Evolutionary conservation across 176 grass and related monocot genomes (phyloP).

Genomic region (Carex littledalei): DNA sequence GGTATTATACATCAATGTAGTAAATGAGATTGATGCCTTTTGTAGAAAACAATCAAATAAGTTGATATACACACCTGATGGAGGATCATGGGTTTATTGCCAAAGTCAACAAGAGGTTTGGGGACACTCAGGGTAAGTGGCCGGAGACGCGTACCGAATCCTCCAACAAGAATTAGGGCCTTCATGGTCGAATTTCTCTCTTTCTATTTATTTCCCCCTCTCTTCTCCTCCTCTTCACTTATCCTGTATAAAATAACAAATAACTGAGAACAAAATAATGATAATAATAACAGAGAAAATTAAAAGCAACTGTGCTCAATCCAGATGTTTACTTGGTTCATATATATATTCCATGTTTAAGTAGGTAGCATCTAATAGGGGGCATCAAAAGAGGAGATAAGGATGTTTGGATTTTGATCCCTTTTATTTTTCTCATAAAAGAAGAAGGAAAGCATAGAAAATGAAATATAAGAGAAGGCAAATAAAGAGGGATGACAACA

Average conservation of each 20-base stretch:
- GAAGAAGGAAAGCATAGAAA: neutral
- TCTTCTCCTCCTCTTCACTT: neutral
- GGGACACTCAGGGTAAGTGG: constrained; percentile 87
- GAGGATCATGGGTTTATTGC: constrained; percentile 90
- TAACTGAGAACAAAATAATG: constrained; percentile 15
- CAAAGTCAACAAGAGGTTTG: constrained; percentile 96
- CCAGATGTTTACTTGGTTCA: neutral
- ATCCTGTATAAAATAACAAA: neutral
- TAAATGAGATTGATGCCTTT: neutral
- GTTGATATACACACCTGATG: constrained; percentile 51
- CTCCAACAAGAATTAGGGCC: constrained; percentile 89
- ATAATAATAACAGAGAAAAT: neutral
- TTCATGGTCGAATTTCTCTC: constrained; percentile 45
- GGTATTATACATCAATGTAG: neutral
- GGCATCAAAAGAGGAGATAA: neutral
- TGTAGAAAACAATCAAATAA: neutral
- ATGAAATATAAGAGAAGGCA: constrained; percentile 22
- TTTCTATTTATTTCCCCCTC: neutral
- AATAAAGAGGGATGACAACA: constrained; percentile 16
- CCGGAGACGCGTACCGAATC: constrained; percentile 81
- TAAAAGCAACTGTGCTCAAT: neutral
- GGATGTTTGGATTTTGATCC: neutral
- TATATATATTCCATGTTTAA: neutral
- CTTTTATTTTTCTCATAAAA: neutral
- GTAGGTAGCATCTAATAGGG: neutral